These are phyloP conservation scores for Lenwebbia sp. DNA, from an alignment of 345 rosid species.

Conservation along the genomic window DNA sequence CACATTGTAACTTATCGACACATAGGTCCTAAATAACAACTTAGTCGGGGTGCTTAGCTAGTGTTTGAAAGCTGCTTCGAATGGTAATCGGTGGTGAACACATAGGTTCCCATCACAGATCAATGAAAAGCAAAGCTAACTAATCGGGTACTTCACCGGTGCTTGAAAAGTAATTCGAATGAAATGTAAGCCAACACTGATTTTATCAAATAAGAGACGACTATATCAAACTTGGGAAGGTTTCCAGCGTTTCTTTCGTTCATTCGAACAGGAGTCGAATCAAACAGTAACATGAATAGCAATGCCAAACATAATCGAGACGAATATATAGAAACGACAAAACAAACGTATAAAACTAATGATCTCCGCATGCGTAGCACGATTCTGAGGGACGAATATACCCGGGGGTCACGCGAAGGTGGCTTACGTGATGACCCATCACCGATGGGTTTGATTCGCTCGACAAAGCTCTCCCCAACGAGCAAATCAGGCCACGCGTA, in stretches of 20 bases:
- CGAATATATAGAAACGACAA: fast-evolving
- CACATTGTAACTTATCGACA: background rate
- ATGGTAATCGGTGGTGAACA: background rate
- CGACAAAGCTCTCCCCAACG: background rate
- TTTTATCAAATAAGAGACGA: no score
- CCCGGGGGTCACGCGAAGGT: background rate
- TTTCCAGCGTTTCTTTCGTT: no score
- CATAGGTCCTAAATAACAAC: background rate
- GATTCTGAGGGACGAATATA: background rate
- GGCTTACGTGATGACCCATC: background rate
- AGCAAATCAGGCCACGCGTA: background rate
- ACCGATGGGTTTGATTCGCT: background rate
- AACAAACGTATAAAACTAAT: background rate
- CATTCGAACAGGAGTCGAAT: background rate
- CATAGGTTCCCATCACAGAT: no score
- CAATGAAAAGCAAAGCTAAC: background rate
- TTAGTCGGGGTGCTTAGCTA: background rate
- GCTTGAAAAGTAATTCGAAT: background rate
- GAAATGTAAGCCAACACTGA: background rate
- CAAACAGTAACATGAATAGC: no score
- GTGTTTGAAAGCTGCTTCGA: no score
- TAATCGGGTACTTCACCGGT: background rate
- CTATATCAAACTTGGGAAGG: no score
- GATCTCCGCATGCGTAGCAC: background rate
- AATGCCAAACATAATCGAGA: background rate